A percentile compares a stretch with the other conserved stretches of the same genome.
Conservation (phyloP, 1,139 yeast genomes). For the Sugiyamaella pinicola region DNA sequence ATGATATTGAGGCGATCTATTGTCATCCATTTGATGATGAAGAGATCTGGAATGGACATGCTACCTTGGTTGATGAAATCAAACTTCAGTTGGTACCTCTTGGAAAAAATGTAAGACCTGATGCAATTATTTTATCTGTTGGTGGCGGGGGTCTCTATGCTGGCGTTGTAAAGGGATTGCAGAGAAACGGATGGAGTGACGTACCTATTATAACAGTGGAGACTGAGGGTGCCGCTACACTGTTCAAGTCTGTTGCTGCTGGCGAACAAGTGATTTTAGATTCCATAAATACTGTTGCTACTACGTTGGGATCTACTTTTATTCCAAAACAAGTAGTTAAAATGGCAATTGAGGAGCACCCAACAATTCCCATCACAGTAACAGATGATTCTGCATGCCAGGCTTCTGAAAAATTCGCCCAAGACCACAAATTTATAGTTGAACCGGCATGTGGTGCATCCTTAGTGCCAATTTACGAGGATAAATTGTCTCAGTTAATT, state of each 20-base stretch:
- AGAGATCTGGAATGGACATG: conserved; percentile 69
- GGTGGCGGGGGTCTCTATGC: conserved; percentile 78
- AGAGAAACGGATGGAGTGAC: conserved; percentile 44
- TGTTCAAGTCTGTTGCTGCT: conserved; percentile 52
- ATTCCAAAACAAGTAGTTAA: conserved; percentile 53
- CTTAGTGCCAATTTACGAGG: conserved; percentile 52
- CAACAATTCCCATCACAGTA: conserved; percentile 52
- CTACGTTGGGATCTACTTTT: conserved; percentile 61
- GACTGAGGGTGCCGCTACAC: conserved; percentile 61
- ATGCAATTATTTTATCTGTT: conserved; percentile 64
- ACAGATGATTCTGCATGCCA: conserved; percentile 57
- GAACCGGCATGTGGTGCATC: conserved; percentile 84
- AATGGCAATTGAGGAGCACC: conserved; percentile 44
- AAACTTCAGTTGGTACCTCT: conserved; percentile 45
- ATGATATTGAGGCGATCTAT: conserved; percentile 50
- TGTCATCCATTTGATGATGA: conserved; percentile 74
- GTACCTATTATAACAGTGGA: conserved; percentile 60
- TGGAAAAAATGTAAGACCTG: conserved; percentile 44
- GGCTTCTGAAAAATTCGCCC: conserved; percentile 55
- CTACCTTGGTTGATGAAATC: conserved; percentile 61
- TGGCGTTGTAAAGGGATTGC: conserved; percentile 62
- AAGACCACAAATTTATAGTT: conserved; percentile 53
- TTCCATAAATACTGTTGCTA: conserved; percentile 58
- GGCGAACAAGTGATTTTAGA: conserved; percentile 50
- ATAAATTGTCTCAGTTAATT: conserved; percentile 40